Conservation (phyloP, 306 rosid genomes). For the Prosopis cineraria region DNA sequence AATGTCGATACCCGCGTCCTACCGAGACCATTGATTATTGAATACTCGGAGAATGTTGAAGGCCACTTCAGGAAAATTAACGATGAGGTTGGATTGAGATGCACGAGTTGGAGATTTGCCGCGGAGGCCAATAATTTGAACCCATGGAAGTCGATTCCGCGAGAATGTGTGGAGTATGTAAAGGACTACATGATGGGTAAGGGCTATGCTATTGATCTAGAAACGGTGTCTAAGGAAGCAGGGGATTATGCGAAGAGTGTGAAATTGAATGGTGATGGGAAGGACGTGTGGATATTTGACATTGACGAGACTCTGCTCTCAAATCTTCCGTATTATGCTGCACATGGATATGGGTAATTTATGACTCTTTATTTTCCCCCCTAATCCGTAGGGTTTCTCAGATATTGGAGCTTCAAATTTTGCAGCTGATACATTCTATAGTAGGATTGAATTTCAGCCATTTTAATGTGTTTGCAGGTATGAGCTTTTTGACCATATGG, state of each 20-base stretch:
- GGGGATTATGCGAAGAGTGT: conserved; percentile 55
- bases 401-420: conserved; percentile 4
- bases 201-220: conserved; percentile 57
- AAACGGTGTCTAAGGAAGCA: conserved; percentile 66
- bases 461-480: conserved; percentile 49
- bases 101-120: conserved; percentile 81
- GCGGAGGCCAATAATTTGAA: conserved; percentile 77
- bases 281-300: conserved; percentile 84
- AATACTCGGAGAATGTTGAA: conserved; percentile 40
- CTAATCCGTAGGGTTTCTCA: conserved; percentile 1
- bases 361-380: neutral
- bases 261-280: conserved; percentile 60
- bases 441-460: neutral
- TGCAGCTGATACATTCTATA: neutral
- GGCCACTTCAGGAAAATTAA: conserved; percentile 29
- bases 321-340: conserved; percentile 81
- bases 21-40: conserved; percentile 63
- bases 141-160: conserved; percentile 72
- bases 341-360: conserved; percentile 76
- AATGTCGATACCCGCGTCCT: conserved; percentile 45
- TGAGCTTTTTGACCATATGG: conserved; percentile 58
- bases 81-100: conserved; percentile 49
- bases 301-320: conserved; percentile 89
- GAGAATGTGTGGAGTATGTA: conserved; percentile 68
- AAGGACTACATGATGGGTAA: conserved; percentile 61